Evolutionary conservation across 441 rosid genomes (phyloP).

Genomic region (Adansonia gregorii): DNA sequence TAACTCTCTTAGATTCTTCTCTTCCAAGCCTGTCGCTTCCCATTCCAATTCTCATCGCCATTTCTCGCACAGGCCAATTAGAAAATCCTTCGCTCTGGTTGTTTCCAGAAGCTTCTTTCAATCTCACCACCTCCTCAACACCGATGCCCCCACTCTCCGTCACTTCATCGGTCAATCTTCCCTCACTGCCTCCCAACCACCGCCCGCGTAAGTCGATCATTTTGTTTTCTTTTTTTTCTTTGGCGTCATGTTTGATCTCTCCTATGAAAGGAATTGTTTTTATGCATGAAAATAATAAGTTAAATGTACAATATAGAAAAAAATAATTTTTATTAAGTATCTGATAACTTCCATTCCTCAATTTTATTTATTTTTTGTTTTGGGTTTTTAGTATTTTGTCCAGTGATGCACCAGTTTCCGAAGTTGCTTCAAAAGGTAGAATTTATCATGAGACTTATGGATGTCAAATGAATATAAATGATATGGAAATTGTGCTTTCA

Average conservation of each 20-base stretch:
- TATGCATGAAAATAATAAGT: neutral
- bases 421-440: conserved; percentile 57
- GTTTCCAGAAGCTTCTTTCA: conserved; percentile 54
- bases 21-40: conserved; percentile 35
- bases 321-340: neutral
- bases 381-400: conserved; percentile 27
- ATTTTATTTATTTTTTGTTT: conserved; percentile 11
- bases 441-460: conserved; percentile 94
- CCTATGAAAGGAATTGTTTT: neutral
- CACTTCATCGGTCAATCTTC: conserved; percentile 65
- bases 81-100: conserved; percentile 34
- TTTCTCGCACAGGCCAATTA: conserved; percentile 29
- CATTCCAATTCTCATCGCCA: conserved; percentile 26
- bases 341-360: neutral
- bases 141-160: conserved; percentile 58
- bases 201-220: conserved; percentile 52
- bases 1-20: conserved; percentile 40
- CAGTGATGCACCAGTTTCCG: conserved; percentile 44
- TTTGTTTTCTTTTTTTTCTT: neutral
- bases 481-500: conserved; percentile 91
- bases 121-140: conserved; percentile 37
- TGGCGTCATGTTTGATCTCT: too few relatives aligned
- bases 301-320: neutral
- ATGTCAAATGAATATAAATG: conserved; percentile 92
- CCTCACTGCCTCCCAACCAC: conserved; percentile 45